Base-by-base conservation (phyloP, 148 eudicot species). In the Beta vulgaris region DNA sequence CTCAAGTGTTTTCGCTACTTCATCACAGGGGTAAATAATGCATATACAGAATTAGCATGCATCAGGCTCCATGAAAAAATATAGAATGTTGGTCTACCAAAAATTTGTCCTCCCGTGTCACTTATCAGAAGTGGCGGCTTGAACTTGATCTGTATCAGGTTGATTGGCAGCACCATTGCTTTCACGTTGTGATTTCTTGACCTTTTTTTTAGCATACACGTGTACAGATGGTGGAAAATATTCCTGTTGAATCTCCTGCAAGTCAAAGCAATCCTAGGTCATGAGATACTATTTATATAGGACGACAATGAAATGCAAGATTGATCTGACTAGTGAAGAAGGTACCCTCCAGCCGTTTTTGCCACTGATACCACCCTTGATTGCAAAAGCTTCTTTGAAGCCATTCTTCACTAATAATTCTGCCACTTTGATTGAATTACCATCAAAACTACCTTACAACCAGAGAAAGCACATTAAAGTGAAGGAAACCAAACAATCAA, bases 391-490 rank as follows among this genome's bases (percentile, higher is more conserved):
- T 82, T 88, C 93, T 84, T 89, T 90, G 76, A 92, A 89, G 21
- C 97, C 96, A 76, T 88, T 87, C 69, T 90, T 88, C 87, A 89
- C 81, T 86, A 95, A 84, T 64, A 95, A 69, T 82, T 90, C 96
- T 6, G 96, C 99, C 80, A 85, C 97, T 86, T 87, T 84, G 78
- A 95, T 80, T 63, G 99, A 92, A 79, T 90, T 88, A 76, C 92
- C 99, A 89, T 91, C 99, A 85, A 92, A 90, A 89, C 99, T 92
- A 90, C 96, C 97, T 92, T 90, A 75, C 96, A 85, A 76, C 57
- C 76, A 43, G 75, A 76, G 75, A 75, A 42, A 53, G 63, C 76
- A 25, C 65, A 28, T 63, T 55, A 79, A 48, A 53, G 65, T 65
- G 54, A 71, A 34, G 67, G 67, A 15, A 36, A 29, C 9, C 23